A percentile compares a stretch with the other conserved stretches of the same genome.
Conservation (phyloP, 2,329 filamentous ascomycete genomes). For the Sporothrix schenckii region DNA sequence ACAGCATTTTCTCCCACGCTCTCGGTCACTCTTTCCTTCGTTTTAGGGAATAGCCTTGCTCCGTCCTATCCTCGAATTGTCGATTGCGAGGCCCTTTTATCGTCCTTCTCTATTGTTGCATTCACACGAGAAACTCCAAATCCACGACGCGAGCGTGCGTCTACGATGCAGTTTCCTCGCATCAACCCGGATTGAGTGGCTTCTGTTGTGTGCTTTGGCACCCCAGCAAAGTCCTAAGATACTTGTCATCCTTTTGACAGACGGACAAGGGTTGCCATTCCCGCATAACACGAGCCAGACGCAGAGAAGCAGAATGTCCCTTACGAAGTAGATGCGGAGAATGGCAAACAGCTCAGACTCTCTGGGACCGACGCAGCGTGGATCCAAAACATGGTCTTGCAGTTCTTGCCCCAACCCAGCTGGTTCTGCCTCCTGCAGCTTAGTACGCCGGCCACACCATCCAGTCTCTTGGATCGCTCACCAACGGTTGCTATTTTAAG, state of each 20-base stretch:
- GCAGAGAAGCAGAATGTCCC: neutral
- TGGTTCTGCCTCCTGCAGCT: conserved; percentile 4
- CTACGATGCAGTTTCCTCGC: neutral
- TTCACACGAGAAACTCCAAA: too few relatives aligned
- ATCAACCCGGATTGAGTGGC: neutral
- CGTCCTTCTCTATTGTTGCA: neutral
- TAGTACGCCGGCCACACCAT: neutral
- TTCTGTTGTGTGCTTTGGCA: neutral
- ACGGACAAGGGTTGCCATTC: neutral
- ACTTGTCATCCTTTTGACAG: neutral
- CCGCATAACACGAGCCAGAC: conserved; percentile 2
- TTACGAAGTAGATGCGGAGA: too few relatives aligned
- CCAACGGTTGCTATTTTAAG: conserved; percentile 13
- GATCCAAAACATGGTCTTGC: neutral
- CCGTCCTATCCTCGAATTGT: conserved; percentile 2
- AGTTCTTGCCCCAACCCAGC: neutral
- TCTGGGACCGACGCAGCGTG: too few relatives aligned
- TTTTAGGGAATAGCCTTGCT: too few relatives aligned
- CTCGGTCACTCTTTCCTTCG: neutral
- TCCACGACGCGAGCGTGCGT: neutral
- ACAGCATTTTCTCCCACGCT: neutral
- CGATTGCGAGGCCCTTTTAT: neutral
- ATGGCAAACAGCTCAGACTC: too few relatives aligned
- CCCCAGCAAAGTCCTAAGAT: too few relatives aligned
- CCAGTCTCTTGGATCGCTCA: neutral